A percentile compares a stretch with the other conserved stretches of the same genome.
These are phyloP conservation scores for Jamesozyma spencerorum DNA, from an alignment of 805 yeast genomes.

Conservation along the genomic window DNA sequence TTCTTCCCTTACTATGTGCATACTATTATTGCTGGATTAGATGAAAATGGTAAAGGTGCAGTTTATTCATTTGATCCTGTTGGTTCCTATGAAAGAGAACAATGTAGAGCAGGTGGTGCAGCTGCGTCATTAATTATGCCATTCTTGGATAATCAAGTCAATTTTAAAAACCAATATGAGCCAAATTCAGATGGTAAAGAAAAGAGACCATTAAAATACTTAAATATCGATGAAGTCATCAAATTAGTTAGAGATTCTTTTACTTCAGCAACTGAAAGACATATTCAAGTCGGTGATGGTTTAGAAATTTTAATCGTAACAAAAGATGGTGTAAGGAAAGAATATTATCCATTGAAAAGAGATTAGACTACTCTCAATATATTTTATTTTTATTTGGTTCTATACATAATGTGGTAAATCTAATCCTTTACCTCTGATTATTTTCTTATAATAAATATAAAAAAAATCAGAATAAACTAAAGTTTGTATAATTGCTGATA, in stretches of 20 bases:
- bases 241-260: slow-evolving; percentile 88
- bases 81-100: slow-evolving; percentile 95
- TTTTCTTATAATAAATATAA: slow-evolving; percentile 76
- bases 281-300: slow-evolving; percentile 96
- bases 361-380: too few species aligned
- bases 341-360: slow-evolving; percentile 76
- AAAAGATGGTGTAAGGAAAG: slow-evolving; percentile 82
- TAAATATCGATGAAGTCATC: slow-evolving; percentile 76
- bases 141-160: slow-evolving; percentile 93
- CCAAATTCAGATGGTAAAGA: slow-evolving; percentile 66
- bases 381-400: background rate
- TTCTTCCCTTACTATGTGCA: slow-evolving; percentile 95
- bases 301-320: slow-evolving; percentile 85
- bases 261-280: slow-evolving; percentile 94
- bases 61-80: slow-evolving; percentile 96
- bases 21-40: slow-evolving; percentile 90
- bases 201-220: slow-evolving; percentile 51
- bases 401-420: slow-evolving; percentile 45
- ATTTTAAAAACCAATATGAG: slow-evolving; percentile 84
- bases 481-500: slow-evolving; percentile 82
- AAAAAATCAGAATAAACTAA: slow-evolving; percentile 89
- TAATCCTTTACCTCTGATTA: slow-evolving; percentile 68
- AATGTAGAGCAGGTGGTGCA: slow-evolving; percentile 96
- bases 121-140: slow-evolving; percentile 96
- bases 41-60: slow-evolving; percentile 79